Base-by-base conservation (phyloP, 1,284 basidiomycete genomes). In the Marasmius tenuissimus region DNA sequence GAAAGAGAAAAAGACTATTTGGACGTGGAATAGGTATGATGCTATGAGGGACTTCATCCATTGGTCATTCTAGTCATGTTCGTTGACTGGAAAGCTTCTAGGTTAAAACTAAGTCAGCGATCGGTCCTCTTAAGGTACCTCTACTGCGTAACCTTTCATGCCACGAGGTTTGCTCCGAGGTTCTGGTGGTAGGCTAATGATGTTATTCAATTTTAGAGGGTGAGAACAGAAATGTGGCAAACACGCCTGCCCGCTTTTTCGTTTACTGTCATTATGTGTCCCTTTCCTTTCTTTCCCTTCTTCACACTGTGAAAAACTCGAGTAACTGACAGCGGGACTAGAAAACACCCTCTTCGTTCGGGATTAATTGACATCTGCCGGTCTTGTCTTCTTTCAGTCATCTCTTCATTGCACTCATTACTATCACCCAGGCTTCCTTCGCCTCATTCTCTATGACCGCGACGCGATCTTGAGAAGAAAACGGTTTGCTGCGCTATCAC, bases 391-490 rank as follows among this genome's bases (percentile, higher is more conserved):
- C 37, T 54, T 54, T 38, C 27, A 54, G 35, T 37, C 34, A 54
- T 54, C 52, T 54, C 7, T 27, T 27, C 27, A 35, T 34, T 10
- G 16, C 12, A 12, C 16, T 54, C n/a, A 34, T 38, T 37, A 18
- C 3, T 51, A 33, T 54, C 52, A 34, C 27, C 27, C 27, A 20
- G 27, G 18, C 27, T 20, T 34, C 34, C 14, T 8, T 54, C 52
- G 52, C 52, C 37, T 54, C 27, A 54, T 47, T 34, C 52, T 37
- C 52, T 37, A 54, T 54, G 52, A 37, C 52, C 52, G 52, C n/a
- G 27, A 37, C 27, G n/a, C 52, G 35, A 14, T 47, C 45, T 47
- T 47, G 16, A 45, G 14, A 47, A 20, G 20, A 27, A 4, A 27
- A 27, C 27, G 27, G n/a, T 14, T 14, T 47, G 45, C 45, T 47